Base-by-base conservation (phyloP, 2,329 filamentous ascomycete species). In the Trichoderma sp. region DNA sequence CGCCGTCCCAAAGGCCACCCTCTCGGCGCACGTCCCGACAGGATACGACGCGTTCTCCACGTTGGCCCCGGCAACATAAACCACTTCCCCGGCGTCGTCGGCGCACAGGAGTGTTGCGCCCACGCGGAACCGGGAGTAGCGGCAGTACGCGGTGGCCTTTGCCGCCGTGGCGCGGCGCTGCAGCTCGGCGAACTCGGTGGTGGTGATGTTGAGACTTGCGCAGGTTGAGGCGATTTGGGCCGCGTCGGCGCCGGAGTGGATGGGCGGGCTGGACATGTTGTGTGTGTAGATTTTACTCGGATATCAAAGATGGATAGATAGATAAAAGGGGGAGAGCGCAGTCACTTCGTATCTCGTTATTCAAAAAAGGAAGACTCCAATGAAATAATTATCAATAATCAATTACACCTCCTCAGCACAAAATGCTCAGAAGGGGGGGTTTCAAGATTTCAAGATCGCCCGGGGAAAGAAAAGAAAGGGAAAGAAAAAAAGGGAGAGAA, bases 11-110 rank as follows among this genome's bases (percentile, higher is more conserved):
- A 98, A 86, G 2, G 93, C 94, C n/a, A 95, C 93, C 72, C 95
- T 87, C 86, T 99, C 96, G 15, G 96, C 96, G 81, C 96, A 98
- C 3, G 93, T 97, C n/a, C 94, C 94, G 6, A 98, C 95, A 0
- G 96, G 95, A 80, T 97, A 98, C 32, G 92, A 86, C 1, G 94
- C 95, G 80, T 98, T 98, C 84, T 99, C 96, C 73, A 98, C 90
- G 79, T 97, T 97, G 74, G 93, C 94, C 69, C 96, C 96, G 61
- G 76, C 75, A 63, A 80, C 78, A 63, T 72, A 72, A 5, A 59
- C 50, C n/a, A 11, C 17, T 1, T 62, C 20, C 3, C 43, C 67
- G 11, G 36, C 71, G 11, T 28, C 58, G 32, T 70, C 88, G 34
- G 85, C 82, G 47, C 80, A 80, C 73, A 98, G 89, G 73, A 98